Evolutionary conservation across 163 green algal genomes (phyloP).

Genomic region (Chloroidium sp.): DNA sequence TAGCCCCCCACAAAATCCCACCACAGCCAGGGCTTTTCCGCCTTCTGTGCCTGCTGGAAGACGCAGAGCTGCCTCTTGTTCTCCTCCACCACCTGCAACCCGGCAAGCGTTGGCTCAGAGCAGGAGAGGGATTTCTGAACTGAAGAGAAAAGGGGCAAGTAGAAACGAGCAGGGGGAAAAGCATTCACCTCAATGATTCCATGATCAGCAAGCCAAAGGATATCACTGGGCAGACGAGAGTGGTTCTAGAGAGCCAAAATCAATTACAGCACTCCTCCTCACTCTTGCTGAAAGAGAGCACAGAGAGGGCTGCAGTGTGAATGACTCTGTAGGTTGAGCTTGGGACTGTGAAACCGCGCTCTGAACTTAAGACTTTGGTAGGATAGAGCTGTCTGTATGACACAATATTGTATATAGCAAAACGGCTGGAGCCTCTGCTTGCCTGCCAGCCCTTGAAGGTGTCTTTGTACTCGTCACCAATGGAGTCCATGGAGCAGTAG

Average conservation of each 20-base stretch:
- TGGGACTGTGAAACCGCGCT: too few species aligned
- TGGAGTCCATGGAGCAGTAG: conserved; percentile 38
- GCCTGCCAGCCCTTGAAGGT: conserved; percentile 32
- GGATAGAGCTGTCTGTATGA: too few species aligned
- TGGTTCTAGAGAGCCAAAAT: not conserved
- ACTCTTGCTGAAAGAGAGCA: not conserved
- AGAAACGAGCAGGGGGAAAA: not conserved
- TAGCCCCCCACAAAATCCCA: conserved; percentile 69
- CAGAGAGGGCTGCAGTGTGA: too few species aligned
- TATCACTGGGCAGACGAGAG: not conserved
- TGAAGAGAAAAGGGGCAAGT: not conserved
- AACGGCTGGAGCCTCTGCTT: conserved; percentile 16
- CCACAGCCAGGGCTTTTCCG: conserved; percentile 58
- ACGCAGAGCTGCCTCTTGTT: conserved; percentile 84
- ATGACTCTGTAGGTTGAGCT: too few species aligned
- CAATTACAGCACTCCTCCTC: not conserved
- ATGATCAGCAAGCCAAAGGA: not conserved
- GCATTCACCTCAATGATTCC: not conserved
- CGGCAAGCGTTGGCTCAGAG: not conserved
- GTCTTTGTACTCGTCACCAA: conserved; percentile 4
- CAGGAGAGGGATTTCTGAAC: not conserved
- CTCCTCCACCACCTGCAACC: conserved; percentile 45
- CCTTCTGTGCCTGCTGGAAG: conserved; percentile 42
- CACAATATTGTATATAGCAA: too few species aligned
- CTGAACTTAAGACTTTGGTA: too few species aligned